A percentile compares a stretch with the other conserved stretches of the same genome.
Evolutionary conservation across 2,329 filamentous ascomycete species (phyloP).

Genomic region (Sclerotinia sclerotiorum): DNA sequence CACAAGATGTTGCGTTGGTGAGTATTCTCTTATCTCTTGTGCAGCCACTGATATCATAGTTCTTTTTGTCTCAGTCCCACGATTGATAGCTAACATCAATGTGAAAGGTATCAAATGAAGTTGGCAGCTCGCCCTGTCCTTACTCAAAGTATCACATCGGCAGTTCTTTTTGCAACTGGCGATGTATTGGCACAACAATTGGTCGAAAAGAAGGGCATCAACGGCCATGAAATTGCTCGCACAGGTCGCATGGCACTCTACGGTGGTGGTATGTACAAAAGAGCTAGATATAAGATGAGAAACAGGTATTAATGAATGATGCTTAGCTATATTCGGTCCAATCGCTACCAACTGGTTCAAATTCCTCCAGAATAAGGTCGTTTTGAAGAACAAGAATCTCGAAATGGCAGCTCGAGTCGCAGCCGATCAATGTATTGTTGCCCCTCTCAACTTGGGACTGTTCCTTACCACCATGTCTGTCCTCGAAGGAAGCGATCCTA

Average conservation of each 20-base stretch:
- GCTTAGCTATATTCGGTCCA: slow-evolving; percentile 64
- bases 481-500: slow-evolving; percentile 59
- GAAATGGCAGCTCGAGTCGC: slow-evolving; percentile 64
- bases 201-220: slow-evolving; percentile 76
- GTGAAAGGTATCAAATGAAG: slow-evolving; percentile 76
- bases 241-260: slow-evolving; percentile 80
- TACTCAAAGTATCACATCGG: slow-evolving; percentile 87
- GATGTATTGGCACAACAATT: slow-evolving; percentile 89
- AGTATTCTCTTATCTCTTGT: slow-evolving; percentile 22
- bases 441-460: slow-evolving; percentile 60
- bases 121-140: slow-evolving; percentile 79
- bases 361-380: slow-evolving; percentile 62
- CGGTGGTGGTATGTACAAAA: slow-evolving; percentile 54
- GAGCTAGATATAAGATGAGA: background rate
- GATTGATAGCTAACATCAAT: slow-evolving; percentile 23
- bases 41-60: slow-evolving; percentile 2
- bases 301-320: slow-evolving; percentile 8
- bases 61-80: slow-evolving; percentile 6
- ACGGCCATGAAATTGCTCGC: slow-evolving; percentile 71
- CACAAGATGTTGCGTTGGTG: slow-evolving; percentile 40
- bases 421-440: slow-evolving; percentile 65
- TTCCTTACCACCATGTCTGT: slow-evolving; percentile 70
- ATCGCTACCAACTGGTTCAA: slow-evolving; percentile 70
- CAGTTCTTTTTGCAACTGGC: slow-evolving; percentile 87
- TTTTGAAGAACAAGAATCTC: slow-evolving; percentile 54